Conservation (phyloP, 1,284 basidiomycete species). For the Mycena citricolor region DNA sequence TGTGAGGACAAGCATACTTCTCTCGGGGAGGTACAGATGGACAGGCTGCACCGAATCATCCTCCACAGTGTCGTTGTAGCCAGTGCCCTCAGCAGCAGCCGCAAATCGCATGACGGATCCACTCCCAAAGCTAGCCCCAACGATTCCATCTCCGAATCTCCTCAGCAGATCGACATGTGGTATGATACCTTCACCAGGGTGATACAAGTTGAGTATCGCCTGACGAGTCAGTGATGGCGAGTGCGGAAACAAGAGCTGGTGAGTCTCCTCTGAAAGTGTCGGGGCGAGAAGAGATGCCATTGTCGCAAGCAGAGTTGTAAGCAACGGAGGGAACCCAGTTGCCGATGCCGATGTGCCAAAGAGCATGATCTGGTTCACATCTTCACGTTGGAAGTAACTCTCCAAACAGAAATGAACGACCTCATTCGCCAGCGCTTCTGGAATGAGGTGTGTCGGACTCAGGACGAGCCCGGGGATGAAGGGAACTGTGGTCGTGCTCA, state of each 20-base stretch:
- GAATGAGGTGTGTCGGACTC: slow-evolving; percentile 49
- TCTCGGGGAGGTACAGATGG: slow-evolving; percentile 63
- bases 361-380: slow-evolving; percentile 75
- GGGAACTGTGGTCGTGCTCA: slow-evolving; percentile 42
- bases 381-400: slow-evolving; percentile 52
- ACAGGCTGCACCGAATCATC: slow-evolving; percentile 23
- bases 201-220: slow-evolving; percentile 78
- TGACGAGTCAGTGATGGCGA: slow-evolving; percentile 56
- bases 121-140: slow-evolving; percentile 73
- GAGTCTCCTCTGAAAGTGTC: slow-evolving; percentile 45
- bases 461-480: slow-evolving; percentile 67
- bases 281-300: slow-evolving; percentile 50
- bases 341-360: slow-evolving; percentile 50
- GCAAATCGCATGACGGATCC: slow-evolving; percentile 74
- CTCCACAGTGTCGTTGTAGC: slow-evolving; percentile 14
- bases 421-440: slow-evolving; percentile 47
- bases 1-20: slow-evolving; percentile 69
- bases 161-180: slow-evolving; percentile 76
- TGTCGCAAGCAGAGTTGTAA: slow-evolving; percentile 45
- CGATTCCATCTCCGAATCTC: slow-evolving; percentile 78
- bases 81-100: slow-evolving; percentile 1
- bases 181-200: slow-evolving; percentile 76
- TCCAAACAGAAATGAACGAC: slow-evolving; percentile 54
- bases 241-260: slow-evolving; percentile 54
- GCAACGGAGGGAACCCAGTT: slow-evolving; percentile 16